A percentile compares a stretch with the other conserved stretches of the same genome.
Evolutionary conservation across 192 early-diverging fungal genomes (phyloP).

Genomic region (Entomortierella parvispora): DNA sequence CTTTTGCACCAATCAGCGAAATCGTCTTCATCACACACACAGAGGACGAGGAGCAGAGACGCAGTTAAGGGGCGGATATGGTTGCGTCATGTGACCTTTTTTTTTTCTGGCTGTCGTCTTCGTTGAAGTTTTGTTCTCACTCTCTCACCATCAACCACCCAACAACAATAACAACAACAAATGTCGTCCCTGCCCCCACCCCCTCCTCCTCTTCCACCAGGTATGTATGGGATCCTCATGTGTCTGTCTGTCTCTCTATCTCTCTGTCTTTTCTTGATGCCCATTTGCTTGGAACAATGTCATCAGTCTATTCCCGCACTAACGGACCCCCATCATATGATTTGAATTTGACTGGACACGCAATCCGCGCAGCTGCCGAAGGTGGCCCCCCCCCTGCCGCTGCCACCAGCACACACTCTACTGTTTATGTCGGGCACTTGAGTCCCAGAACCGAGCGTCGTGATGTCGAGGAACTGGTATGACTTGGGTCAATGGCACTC

Average conservation of each 20-base stretch:
- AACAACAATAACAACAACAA: background rate
- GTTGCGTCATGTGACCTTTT: no score
- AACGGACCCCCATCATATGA: background rate
- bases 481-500: background rate
- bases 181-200: constrained; percentile 46
- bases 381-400: constrained; percentile 22
- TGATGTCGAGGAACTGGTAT: constrained; percentile 65
- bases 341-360: no score
- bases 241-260: no score
- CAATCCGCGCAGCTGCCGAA: constrained; percentile 16
- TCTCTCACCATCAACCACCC: background rate
- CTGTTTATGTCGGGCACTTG: constrained; percentile 63
- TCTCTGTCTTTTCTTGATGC: background rate
- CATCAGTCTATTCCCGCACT: no score
- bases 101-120: background rate
- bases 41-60: no score
- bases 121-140: background rate
- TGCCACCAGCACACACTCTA: constrained; percentile 32
- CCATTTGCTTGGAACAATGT: no score
- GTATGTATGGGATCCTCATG: constrained; percentile 2
- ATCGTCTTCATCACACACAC: no score
- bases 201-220: constrained; percentile 43
- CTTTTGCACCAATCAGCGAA: no score
- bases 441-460: constrained; percentile 58
- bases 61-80: background rate